Evolutionary conservation across 768 basidiomycete genomes (phyloP).

Genomic region (Plicaturopsis crispa): DNA sequence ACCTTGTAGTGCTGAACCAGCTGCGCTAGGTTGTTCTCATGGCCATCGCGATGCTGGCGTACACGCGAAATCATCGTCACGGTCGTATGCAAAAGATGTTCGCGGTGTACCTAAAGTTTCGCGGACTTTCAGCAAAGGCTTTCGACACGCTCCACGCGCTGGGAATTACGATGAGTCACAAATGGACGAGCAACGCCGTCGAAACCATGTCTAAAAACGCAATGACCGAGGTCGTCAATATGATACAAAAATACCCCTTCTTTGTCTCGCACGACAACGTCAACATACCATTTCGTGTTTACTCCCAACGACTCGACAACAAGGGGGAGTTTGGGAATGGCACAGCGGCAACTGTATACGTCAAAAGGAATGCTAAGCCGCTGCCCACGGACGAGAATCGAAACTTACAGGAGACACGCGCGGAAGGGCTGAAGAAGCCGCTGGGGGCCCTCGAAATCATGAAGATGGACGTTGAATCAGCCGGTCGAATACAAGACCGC

Average conservation of each 20-base stretch:
- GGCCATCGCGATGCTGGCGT: slow-evolving; percentile 20
- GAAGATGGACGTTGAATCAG: slow-evolving; percentile 8
- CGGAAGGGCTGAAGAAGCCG: slow-evolving; percentile 14
- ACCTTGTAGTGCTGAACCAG: neutral
- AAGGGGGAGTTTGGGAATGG: slow-evolving; percentile 27
- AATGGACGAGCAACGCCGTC: slow-evolving; percentile 22
- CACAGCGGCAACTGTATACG: slow-evolving; percentile 23
- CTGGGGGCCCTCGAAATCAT: slow-evolving; percentile 17
- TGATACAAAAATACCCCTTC: slow-evolving; percentile 21
- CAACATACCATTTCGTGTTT: slow-evolving; percentile 25
- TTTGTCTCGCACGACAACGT: slow-evolving; percentile 30
- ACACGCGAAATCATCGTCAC: slow-evolving; percentile 18
- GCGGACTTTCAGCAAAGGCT: slow-evolving; percentile 26
- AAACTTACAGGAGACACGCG: slow-evolving; percentile 13
- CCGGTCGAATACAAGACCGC: slow-evolving; percentile 8
- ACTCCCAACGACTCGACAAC: slow-evolving; percentile 29
- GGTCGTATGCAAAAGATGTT: slow-evolving; percentile 22
- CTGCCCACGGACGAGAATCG: slow-evolving; percentile 12
- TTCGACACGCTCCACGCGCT: slow-evolving; percentile 29
- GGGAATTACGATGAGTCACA: slow-evolving; percentile 31
- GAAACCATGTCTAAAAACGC: slow-evolving; percentile 16
- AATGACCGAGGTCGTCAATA: slow-evolving; percentile 15
- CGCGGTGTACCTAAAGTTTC: slow-evolving; percentile 28
- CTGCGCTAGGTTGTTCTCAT: slow-evolving; percentile 15
- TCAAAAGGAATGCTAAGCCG: slow-evolving; percentile 16